Evolutionary conservation across 2,329 filamentous ascomycete species (phyloP), one percentile per base, ranked within the genome.

Genomic region (Cordyceps cicadae): DNA sequence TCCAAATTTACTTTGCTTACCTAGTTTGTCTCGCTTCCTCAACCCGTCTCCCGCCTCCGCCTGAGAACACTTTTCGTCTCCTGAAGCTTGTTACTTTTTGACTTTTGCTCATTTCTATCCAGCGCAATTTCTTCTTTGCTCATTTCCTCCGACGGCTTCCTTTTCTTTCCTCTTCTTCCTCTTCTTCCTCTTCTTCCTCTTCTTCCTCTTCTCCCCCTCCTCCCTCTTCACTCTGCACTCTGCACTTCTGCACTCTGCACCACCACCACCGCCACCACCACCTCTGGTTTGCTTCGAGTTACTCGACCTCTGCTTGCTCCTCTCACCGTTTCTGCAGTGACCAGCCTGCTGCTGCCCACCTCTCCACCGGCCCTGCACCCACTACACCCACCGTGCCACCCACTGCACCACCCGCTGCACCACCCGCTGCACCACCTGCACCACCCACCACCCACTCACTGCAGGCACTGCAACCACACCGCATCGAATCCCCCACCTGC

Each of bases 271-370:
- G n/a, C 3, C 39, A 14, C 7, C 14, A 41, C 39, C 17, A 17
- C 39, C 39, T 17, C 39, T 43, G 39, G 43, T 7, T 43, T 26
- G 2, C 11, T 32, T 32, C 34, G 34, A 37, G 34, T 24, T 45
- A 17, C 43, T 17, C 12, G 17, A 48, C 46, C 41, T 59, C 53
- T 12, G 39, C 54, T 41, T 48, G 39, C 54, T 41, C 37, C 24
- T 3, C 46, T 32, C 19, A 43, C 19, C 57, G 48, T 59, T 59
- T 59, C 56, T 59, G 48, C 48, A 59, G 56, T 49, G 48, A 59
- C 29, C 29, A 29, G 6, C 56, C 39, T 59, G 56, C 26, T 59
- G 56, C 26, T 21, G 12, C 26, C 24, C 6, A 32, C 9, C 37
- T 45, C 37, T 14, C 43, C 54, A 45, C 32, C n/a, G 9, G n/a